Base-by-base conservation (phyloP, 2,329 filamentous ascomycete species). In the Paracorniculantispora psalliotae region DNA sequence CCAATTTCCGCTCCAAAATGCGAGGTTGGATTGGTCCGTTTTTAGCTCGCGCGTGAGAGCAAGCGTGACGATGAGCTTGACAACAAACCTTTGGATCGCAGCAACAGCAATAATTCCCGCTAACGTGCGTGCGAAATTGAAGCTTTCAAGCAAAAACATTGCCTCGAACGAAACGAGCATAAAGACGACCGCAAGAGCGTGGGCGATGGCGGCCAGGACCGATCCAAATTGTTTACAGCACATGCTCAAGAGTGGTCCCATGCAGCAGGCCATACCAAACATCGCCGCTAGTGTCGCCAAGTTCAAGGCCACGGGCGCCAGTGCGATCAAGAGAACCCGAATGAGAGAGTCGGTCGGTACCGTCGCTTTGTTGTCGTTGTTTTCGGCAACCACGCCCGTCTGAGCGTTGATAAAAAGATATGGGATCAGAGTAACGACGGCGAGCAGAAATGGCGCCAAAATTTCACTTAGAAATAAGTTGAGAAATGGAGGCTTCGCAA, bases 1-100 rank as follows among this genome's bases (percentile, higher is more conserved):
- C 94, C 94, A 99, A 79, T 99, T 97, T 72, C 94, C 94, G 59
- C 91, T 97, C 94, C 94, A 99, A 88, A 96, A 99, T 61, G 94
- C 94, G 71, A 99, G 96, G 79, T 99, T 99, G 67, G 94, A 87
- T 63, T 90, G 87, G 67, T 99, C 94, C 43, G 89, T 86, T 82
- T 97, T 97, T 81, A 99, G 93, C 73, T 99, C 94, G 77, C 94
- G 84, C 9, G 94, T 99, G 61, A 99, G 80, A 2, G 89, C 83
- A 37, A 96, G 78, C 4, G 88, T 81, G 65, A 97, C 89, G 72
- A 99, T 96, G 58, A 99, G 79, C 82, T 99, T 99, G 81, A 93
- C 89, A 68, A 99, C 71, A 77, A 97, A 97, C 62, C 94, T 86
- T 76, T 99, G 94, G 56, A 97, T 85, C n/a, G 92, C 87, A 52